Evolutionary conservation across 2,329 filamentous ascomycete genomes (phyloP), one percentile per base, ranked within the genome.

Genomic region (Ambrosiella beaveri): DNA sequence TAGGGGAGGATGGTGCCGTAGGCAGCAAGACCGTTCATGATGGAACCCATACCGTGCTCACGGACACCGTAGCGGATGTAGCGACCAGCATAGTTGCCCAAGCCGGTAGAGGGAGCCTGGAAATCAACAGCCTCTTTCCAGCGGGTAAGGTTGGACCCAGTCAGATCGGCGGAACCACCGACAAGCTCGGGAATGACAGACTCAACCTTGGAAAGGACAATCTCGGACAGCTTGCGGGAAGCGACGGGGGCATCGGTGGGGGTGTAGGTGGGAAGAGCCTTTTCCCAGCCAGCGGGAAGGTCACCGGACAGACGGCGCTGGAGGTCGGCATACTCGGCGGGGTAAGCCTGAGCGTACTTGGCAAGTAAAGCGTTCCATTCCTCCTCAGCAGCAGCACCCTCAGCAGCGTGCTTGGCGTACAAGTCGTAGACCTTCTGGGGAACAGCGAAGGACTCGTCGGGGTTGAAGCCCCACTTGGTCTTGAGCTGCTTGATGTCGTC

Each of bases 111-210:
- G 61, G 88, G 87, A 63, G 90, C 88, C 79, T 98, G 93, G 84
- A 98, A 97, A 78, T 98, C 93, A 64, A 91, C 82, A 59, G 93
- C 91, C 58, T 82, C 80, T 86, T 97, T 98, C 89, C 90, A 96
- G 71, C 90, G 84, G 65, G 93, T 98, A 77, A 97, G 85, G 82
- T 98, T 98, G 70, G 93, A 97, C 69, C 88, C 88, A 70, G 93
- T 98, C 79, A 98, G 74, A 79, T 98, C 93, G 66, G 93, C 93
- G 64, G 93, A 98, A 67, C 93, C 93, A 71, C 91, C 95, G 62
- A 98, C 73, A 60, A 98, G 84, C 74, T 97, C 93, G 64, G 93
- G 93, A 58, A 98, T 70, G 64, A 76, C 81, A 56, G 79, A 73
- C 77, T 95, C 82, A 67, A 98, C 84, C 73, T 90, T 91, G 76